Conservation (phyloP, 2,329 filamentous ascomycete species). For the Botrytis fragariae region DNA sequence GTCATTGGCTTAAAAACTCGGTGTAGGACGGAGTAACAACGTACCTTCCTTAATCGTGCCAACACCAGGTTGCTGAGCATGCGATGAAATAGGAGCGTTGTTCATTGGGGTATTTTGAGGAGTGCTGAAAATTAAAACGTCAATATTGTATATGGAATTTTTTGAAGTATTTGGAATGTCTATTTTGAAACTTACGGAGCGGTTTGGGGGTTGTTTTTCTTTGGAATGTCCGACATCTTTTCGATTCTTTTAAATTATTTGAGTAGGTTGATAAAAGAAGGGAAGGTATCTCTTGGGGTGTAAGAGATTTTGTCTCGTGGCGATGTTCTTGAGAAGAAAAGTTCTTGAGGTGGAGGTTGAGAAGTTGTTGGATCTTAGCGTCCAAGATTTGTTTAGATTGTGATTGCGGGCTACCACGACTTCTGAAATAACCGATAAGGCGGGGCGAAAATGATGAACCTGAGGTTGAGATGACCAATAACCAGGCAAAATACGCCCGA, state of each 20-base stretch:
- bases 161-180: constrained; percentile 7
- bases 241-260: constrained; percentile 14
- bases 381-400: constrained; percentile 20
- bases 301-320: constrained; percentile 19
- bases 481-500: background rate
- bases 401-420: constrained; percentile 21
- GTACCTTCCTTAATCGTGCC: constrained; percentile 96
- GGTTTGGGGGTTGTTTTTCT: constrained; percentile 57
- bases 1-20: constrained; percentile 30
- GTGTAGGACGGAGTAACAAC: constrained; percentile 40
- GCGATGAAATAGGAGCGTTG: constrained; percentile 95
- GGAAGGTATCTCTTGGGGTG: constrained; percentile 9
- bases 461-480: constrained; percentile 13
- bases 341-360: constrained; percentile 21
- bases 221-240: constrained; percentile 62
- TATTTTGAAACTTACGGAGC: constrained; percentile 56
- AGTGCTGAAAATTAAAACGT: constrained; percentile 60
- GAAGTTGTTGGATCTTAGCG: constrained; percentile 23
- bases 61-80: constrained; percentile 91
- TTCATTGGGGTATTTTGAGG: constrained; percentile 96
- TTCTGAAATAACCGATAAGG: constrained; percentile 21
- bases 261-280: constrained; percentile 3
- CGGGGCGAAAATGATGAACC: constrained; percentile 19
- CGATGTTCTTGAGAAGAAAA: constrained; percentile 20
- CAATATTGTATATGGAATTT: constrained; percentile 7